Conservation (phyloP, 768 basidiomycete genomes). For the Termitomyces sp. region DNA sequence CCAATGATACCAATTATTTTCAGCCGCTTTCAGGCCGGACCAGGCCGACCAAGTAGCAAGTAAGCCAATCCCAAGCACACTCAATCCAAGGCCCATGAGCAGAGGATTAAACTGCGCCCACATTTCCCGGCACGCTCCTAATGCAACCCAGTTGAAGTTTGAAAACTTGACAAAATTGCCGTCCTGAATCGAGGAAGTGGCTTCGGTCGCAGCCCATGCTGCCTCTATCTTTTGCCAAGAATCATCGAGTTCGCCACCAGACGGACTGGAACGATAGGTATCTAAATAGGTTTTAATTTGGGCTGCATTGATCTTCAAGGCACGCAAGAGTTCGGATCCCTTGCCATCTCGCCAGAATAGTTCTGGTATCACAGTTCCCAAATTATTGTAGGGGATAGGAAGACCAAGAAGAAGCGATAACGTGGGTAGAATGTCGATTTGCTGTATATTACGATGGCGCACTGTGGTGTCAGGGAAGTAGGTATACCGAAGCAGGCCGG, state of each 20-base stretch:
- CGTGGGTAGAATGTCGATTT: conserved; percentile 90
- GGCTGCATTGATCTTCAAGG: conserved; percentile 61
- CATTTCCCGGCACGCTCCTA: conserved; percentile 70
- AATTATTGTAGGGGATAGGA: conserved; percentile 93
- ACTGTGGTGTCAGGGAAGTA: conserved; percentile 54
- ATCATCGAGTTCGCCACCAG: conserved; percentile 68
- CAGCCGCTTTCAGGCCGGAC: conserved; percentile 33
- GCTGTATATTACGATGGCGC: conserved; percentile 67
- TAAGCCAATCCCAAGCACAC: conserved; percentile 50
- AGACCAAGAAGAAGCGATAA: conserved; percentile 86
- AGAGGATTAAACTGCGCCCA: conserved; percentile 93
- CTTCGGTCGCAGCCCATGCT: conserved; percentile 35
- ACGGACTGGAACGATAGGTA: conserved; percentile 64
- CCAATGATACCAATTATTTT: conserved; percentile 39
- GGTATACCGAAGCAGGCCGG: conserved; percentile 44
- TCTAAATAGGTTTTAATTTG: conserved; percentile 78
- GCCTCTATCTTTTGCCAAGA: conserved; percentile 50
- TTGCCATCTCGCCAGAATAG: conserved; percentile 59
- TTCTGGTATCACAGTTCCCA: conserved; percentile 89
- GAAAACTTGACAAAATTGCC: conserved; percentile 32
- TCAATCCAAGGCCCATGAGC: conserved; percentile 71
- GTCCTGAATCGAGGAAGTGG: conserved; percentile 17
- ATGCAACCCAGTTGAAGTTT: conserved; percentile 54
- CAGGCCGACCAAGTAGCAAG: conserved; percentile 54
- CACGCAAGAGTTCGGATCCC: conserved; percentile 41